phyloP scores from a whole-genome alignment of 305 asterid species.

The Fraxinus ornus region DNA sequence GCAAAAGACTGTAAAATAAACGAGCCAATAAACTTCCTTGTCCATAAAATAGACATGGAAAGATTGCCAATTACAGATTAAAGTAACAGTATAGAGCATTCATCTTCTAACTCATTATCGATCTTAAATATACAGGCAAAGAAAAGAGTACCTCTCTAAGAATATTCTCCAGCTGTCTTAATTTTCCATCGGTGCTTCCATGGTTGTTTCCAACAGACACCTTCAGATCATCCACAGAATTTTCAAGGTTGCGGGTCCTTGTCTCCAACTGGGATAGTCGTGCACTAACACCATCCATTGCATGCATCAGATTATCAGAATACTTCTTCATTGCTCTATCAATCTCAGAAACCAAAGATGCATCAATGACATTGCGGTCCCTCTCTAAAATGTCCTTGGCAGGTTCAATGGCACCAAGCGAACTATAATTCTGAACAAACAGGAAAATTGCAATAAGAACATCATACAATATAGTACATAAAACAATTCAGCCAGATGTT shows the following conservation, averaged over 20 bases:
- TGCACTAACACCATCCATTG: conserved; percentile 73
- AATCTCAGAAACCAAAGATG: conserved; percentile 63
- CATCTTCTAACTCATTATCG: neutral
- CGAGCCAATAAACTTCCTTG: neutral
- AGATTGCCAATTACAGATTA: neutral
- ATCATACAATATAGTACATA: neutral
- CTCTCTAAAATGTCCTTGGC: conserved; percentile 40
- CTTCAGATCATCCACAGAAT: conserved; percentile 80
- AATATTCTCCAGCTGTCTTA: conserved; percentile 78
- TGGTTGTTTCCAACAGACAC: conserved; percentile 61
- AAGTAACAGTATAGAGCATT: neutral
- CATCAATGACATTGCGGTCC: conserved; percentile 37
- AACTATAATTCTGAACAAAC: conserved; percentile 39
- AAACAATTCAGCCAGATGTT: neutral
- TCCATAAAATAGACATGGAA: neutral
- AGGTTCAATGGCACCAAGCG: conserved; percentile 35
- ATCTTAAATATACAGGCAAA: conserved; percentile 7
- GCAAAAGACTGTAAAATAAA: neutral
- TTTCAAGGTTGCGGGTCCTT: conserved; percentile 69
- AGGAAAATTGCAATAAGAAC: neutral
- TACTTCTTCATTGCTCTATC: conserved; percentile 75
- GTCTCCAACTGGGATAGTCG: conserved; percentile 81
- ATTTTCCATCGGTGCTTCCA: conserved; percentile 70
- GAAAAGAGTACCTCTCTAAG: conserved; percentile 63
- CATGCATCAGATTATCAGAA: conserved; percentile 71